Evolutionary conservation across 768 basidiomycete species (phyloP).

Genomic region (Leccinum disarticulatum): DNA sequence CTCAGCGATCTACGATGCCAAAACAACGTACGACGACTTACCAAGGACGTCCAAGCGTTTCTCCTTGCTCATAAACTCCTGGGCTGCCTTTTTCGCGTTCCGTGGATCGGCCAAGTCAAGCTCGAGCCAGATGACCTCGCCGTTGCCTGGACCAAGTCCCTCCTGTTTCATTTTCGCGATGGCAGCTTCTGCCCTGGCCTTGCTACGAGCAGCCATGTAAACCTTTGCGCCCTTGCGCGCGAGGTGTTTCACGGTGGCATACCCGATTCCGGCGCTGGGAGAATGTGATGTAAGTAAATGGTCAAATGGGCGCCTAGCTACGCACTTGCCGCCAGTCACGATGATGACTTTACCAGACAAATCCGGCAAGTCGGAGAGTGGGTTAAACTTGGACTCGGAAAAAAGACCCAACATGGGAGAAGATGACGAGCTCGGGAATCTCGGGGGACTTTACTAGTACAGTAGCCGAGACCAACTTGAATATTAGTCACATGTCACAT

Average conservation of each 20-base stretch:
- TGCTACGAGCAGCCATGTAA: constrained; percentile 54
- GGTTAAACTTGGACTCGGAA: constrained; percentile 31
- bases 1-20: not conserved
- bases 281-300: not conserved
- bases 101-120: constrained; percentile 53
- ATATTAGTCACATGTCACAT: no score
- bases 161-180: constrained; percentile 46
- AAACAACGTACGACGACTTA: constrained; percentile 22
- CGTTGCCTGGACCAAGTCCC: constrained; percentile 44
- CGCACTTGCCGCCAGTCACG: constrained; percentile 58
- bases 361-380: constrained; percentile 38
- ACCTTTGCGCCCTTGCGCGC: constrained; percentile 56
- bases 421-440: not conserved
- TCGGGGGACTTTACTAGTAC: constrained; percentile 42
- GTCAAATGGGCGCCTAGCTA: no score
- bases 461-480: no score
- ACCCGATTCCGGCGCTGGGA: constrained; percentile 49
- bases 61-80: constrained; percentile 50
- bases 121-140: constrained; percentile 48
- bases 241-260: constrained; percentile 50
- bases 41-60: constrained; percentile 54
- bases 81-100: constrained; percentile 46
- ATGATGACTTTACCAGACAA: constrained; percentile 43
- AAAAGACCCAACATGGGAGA: constrained; percentile 20
- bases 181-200: constrained; percentile 45